Evolutionary conservation across 2,329 filamentous ascomycete species (phyloP), one percentile per base, ranked within the genome.

Genomic region (Achaetomium macrosporum): DNA sequence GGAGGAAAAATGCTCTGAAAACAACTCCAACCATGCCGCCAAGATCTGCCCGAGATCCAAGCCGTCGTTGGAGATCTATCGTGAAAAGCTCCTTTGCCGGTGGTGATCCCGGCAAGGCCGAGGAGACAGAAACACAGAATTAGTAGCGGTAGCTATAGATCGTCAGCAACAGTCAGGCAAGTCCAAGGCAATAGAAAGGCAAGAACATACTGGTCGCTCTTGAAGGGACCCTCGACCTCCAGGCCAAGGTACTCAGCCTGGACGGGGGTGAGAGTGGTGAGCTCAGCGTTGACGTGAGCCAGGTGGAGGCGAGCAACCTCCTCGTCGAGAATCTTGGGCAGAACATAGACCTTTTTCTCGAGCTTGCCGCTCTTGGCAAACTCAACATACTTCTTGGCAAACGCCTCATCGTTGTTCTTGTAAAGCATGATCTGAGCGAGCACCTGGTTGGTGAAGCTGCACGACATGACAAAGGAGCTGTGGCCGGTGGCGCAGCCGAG

Each of bases 361-460:
- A 96, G 88, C 82, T 93, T 90, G 75, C 88, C 89, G 61, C 82
- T 83, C 81, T 91, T 89, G 77, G 88, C 90, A 73, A 96, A 99
- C 78, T 96, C 93, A 66, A 91, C 77, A 78, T 96, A 95, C 83
- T 96, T 96, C 77, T 88, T 78, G 75, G 86, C 83, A 73, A 95
- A 99, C 54, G 78, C 86, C 71, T 82, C 82, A 71, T 97, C 91
- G 67, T 86, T 81, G 68, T 84, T 86, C 87, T 97, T 97, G 88
- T 76, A 99, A 69, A 99, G 80, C 80, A 95, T 87, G 78, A 99
- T 97, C 82, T 99, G 93, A 64, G 93, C 93, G 73, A 99, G 89
- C 67, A 97, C 93, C 83, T 99, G 93, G 87, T 99, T 99, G 83
- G 91, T 95, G 87, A 99, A 99, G 61, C 92, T 97, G 87, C 93